phyloP scores from a whole-genome alignment of 2,329 filamentous ascomycete species.

The Phialocephala subalpina region DNA sequence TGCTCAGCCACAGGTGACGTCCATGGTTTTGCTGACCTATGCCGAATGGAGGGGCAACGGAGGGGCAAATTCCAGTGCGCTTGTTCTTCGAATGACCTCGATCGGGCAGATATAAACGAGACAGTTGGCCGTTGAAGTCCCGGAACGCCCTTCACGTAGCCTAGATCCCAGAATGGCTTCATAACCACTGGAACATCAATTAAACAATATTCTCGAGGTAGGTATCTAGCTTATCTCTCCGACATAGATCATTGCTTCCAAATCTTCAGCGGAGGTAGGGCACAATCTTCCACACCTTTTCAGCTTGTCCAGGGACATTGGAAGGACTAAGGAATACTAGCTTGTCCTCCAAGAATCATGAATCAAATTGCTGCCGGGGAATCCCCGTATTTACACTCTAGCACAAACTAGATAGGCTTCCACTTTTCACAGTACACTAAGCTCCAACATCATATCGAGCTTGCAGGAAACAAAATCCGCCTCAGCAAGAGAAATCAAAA shows the following conservation, averaged over 20 bases:
- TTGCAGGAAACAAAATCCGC: neutral
- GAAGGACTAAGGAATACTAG: neutral
- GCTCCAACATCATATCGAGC: too few relatives aligned
- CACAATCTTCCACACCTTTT: neutral
- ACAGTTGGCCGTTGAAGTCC: neutral
- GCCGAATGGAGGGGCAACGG: neutral
- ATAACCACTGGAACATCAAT: neutral
- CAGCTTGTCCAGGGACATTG: neutral
- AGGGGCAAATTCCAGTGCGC: neutral
- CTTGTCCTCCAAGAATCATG: neutral
- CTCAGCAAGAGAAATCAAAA: neutral
- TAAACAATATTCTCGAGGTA: too few relatives aligned
- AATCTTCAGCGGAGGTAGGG: neutral
- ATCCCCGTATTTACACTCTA: neutral
- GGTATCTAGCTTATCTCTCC: neutral
- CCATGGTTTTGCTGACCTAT: neutral
- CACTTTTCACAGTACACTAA: neutral
- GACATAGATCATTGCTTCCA: neutral
- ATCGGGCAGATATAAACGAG: slow-evolving; percentile 3
- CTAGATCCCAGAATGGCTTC: neutral
- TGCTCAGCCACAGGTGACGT: slow-evolving; percentile 10
- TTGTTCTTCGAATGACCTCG: neutral
- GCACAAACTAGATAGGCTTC: neutral
- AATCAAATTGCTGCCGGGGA: neutral
- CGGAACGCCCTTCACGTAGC: neutral